Percentiles rank a stretch among this genome's conserved stretches.
Conservation (phyloP, 2,329 filamentous ascomycete species). For the Lizonia empirigonia region DNA sequence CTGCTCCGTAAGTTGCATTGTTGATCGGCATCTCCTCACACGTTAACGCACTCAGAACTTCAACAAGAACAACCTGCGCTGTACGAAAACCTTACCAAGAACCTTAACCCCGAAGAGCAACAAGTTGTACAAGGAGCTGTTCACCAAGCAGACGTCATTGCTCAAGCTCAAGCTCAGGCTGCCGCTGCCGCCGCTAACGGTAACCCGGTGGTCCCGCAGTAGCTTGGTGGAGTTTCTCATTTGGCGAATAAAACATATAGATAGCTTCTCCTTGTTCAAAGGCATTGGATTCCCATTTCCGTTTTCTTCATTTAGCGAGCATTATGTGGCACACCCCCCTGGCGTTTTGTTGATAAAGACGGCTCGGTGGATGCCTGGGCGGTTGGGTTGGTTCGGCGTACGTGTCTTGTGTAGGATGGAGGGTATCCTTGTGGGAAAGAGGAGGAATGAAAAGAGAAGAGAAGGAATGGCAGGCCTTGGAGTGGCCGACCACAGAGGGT, state of each 20-base stretch:
- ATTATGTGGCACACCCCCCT: conserved; percentile 29
- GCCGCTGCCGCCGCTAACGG: conserved; percentile 32
- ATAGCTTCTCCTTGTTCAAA: conserved; percentile 27
- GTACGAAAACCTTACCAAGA: conserved; percentile 79
- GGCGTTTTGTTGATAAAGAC: conserved; percentile 33
- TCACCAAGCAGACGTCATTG: conserved; percentile 67
- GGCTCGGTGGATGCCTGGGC: conserved; percentile 23
- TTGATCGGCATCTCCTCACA: not conserved
- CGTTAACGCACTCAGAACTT: conserved; percentile 65
- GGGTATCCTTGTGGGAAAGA: conserved; percentile 12
- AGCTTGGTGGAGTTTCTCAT: conserved; percentile 7
- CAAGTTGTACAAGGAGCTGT: conserved; percentile 79
- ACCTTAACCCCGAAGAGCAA: conserved; percentile 80
- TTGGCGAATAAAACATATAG: conserved; percentile 19
- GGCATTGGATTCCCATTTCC: conserved; percentile 30
- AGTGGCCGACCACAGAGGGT: conserved; percentile 20
- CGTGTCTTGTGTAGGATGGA: conserved; percentile 15
- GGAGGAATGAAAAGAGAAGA: conserved; percentile 6
- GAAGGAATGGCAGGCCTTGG: conserved; percentile 17
- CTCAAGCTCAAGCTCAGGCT: conserved; percentile 34
- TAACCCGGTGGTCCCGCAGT: conserved; percentile 25
- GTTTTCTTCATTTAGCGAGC: conserved; percentile 41
- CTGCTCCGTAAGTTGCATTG: conserved; percentile 72
- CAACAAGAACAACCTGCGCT: conserved; percentile 91
- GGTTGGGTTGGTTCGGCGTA: conserved; percentile 24